phyloP scores from a whole-genome alignment of 768 basidiomycete species.

The Coprinopsis sp. region DNA sequence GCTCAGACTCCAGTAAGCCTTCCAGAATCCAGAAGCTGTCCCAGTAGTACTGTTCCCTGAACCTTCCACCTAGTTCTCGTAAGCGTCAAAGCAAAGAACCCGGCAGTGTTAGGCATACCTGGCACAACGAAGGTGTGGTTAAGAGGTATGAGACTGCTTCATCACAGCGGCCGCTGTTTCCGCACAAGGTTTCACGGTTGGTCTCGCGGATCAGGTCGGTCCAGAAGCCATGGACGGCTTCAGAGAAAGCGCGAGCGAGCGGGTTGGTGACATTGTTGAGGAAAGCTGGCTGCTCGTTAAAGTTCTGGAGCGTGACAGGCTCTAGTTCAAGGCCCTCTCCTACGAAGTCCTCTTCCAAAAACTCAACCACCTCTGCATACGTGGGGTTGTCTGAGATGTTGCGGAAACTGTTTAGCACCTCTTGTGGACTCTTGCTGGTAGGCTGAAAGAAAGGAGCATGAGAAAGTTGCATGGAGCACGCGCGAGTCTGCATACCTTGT shows the following conservation, averaged over 20 bases:
- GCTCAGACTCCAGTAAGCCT: constrained; percentile 77
- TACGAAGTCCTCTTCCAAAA: constrained; percentile 69
- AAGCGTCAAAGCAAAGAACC: neutral
- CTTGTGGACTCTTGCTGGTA: constrained; percentile 58
- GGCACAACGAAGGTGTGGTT: constrained; percentile 92
- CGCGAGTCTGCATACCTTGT: constrained; percentile 40
- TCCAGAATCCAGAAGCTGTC: constrained; percentile 83
- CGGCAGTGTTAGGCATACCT: constrained; percentile 39
- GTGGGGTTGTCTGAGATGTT: constrained; percentile 48
- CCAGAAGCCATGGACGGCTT: constrained; percentile 87
- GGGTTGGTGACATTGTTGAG: constrained; percentile 67
- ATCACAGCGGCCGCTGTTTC: constrained; percentile 56
- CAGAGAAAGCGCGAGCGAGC: constrained; percentile 64
- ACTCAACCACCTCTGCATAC: constrained; percentile 59
- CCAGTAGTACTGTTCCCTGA: constrained; percentile 77
- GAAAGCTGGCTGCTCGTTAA: constrained; percentile 61
- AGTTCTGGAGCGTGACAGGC: constrained; percentile 54
- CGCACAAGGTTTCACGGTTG: constrained; percentile 66
- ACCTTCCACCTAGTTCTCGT: constrained; percentile 57
- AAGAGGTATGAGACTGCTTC: constrained; percentile 80
- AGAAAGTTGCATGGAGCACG: constrained; percentile 1
- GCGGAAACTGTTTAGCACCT: constrained; percentile 67
- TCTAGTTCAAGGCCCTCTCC: constrained; percentile 86
- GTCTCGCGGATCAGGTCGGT: constrained; percentile 70
- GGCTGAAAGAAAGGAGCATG: constrained; percentile 43